Conservation (phyloP, 2,329 filamentous ascomycete species). For the Hypoxylon sp. region DNA sequence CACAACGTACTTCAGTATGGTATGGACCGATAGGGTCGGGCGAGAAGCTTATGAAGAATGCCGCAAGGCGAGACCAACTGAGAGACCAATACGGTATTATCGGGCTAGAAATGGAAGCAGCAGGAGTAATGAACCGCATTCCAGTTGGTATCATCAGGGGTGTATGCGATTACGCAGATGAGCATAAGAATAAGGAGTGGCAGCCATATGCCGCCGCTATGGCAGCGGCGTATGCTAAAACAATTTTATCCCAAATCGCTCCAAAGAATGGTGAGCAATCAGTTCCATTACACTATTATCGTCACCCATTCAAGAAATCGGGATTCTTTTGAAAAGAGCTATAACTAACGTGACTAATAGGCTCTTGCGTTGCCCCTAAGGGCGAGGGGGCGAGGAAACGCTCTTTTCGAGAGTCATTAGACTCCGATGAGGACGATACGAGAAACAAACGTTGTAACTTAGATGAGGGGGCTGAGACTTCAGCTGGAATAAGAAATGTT, state of each 20-base stretch:
- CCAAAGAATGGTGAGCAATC: slow-evolving; percentile 1
- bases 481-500: not conserved
- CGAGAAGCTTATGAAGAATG: slow-evolving; percentile 53
- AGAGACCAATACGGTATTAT: slow-evolving; percentile 52
- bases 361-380: not conserved
- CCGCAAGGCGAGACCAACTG: slow-evolving; percentile 45
- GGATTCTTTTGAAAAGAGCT: not conserved
- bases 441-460: not conserved
- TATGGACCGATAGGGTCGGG: slow-evolving; percentile 56
- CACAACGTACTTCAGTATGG: slow-evolving; percentile 53
- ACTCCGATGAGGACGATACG: slow-evolving; percentile 5
- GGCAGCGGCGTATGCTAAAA: slow-evolving; percentile 53
- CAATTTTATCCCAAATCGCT: slow-evolving; percentile 44
- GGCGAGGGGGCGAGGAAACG: slow-evolving; percentile 1
- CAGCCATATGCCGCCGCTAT: slow-evolving; percentile 56
- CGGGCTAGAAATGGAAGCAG: slow-evolving; percentile 56
- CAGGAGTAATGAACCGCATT: slow-evolving; percentile 54
- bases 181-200: slow-evolving; percentile 55
- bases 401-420: not conserved
- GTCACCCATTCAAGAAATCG: not conserved
- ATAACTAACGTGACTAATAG: slow-evolving; percentile 4
- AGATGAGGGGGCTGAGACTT: not conserved
- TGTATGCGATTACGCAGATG: slow-evolving; percentile 56
- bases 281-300: not conserved
- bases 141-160: slow-evolving; percentile 55